Percentiles rank a stretch among this genome's conserved stretches.
phyloP scores from a whole-genome alignment of 176 grass and related monocot genomes.

The Rhipidocladum racemiflorum region DNA sequence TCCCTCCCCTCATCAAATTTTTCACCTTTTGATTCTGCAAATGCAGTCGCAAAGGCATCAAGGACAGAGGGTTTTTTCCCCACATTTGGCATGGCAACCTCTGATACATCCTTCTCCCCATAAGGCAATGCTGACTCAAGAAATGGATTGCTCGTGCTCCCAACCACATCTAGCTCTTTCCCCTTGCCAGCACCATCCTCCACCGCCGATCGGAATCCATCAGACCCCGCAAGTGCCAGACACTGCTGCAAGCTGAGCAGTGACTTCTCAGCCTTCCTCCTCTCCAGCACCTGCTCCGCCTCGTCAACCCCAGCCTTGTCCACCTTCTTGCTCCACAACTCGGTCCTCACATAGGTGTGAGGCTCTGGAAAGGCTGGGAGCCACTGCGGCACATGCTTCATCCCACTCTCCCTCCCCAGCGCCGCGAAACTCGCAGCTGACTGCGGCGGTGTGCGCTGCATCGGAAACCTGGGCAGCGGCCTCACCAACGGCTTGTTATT shows the following conservation, averaged over 20 bases:
- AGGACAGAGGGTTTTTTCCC: constrained; percentile 34
- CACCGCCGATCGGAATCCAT: constrained; percentile 21
- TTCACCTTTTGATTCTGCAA: constrained; percentile 36
- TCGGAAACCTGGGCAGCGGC: constrained; percentile 45
- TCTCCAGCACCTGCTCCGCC: constrained; percentile 35
- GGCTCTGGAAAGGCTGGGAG: constrained; percentile 50
- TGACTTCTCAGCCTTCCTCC: constrained; percentile 58
- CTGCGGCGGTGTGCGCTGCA: constrained; percentile 20
- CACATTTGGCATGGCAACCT: constrained; percentile 20
- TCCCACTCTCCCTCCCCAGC: constrained; percentile 28
- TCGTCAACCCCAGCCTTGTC: constrained; percentile 27
- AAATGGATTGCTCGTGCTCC: constrained; percentile 45
- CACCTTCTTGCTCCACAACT: constrained; percentile 30
- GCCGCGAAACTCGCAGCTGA: constrained; percentile 34
- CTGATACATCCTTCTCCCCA: constrained; percentile 41
- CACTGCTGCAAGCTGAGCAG: constrained; percentile 44
- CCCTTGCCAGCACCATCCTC: constrained; percentile 34
- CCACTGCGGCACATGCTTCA: constrained; percentile 57
- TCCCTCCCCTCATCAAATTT: not conserved
- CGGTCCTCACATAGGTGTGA: constrained; percentile 37
- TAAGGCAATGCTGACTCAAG: constrained; percentile 24
- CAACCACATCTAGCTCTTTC: constrained; percentile 38
- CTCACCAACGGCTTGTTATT: constrained; percentile 33
- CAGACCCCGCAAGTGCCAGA: constrained; percentile 21
- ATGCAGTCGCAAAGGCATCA: constrained; percentile 51